Percentiles rank a stretch among this genome's conserved stretches.
Conservation (phyloP, 106 monocot species). For the Triglochin maritima region DNA sequence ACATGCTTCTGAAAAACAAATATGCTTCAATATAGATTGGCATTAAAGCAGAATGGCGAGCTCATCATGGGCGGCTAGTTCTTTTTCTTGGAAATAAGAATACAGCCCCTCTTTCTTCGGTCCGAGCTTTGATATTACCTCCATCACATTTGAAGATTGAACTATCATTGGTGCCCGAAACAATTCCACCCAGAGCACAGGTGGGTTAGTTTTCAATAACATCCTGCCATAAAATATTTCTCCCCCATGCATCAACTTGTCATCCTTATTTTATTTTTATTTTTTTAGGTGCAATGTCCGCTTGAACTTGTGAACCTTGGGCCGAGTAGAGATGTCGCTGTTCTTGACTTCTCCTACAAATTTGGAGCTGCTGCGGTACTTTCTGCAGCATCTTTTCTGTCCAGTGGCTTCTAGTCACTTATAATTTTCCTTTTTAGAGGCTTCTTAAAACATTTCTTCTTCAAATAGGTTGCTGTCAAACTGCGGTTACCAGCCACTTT, state of each 20-base stretch:
- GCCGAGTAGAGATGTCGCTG: slow-evolving; percentile 85
- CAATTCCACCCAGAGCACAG: slow-evolving; percentile 99
- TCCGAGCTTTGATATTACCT: slow-evolving; percentile 66
- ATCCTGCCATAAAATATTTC: too few relatives aligned
- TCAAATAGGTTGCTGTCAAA: slow-evolving; percentile 62
- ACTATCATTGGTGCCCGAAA: slow-evolving; percentile 77
- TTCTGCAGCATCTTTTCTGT: background rate
- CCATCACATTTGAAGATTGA: slow-evolving; percentile 81
- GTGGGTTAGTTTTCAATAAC: slow-evolving; percentile 11
- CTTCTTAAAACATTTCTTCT: background rate
- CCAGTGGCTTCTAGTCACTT: too few relatives aligned
- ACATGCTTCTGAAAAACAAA: too few relatives aligned
- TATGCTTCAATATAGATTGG: slow-evolving; percentile 47
- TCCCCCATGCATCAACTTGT: too few relatives aligned
- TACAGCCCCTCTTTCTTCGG: slow-evolving; percentile 68
- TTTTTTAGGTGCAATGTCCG: slow-evolving; percentile 89
- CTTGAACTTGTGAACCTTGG: slow-evolving; percentile 82
- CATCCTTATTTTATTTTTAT: background rate
- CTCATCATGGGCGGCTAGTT: slow-evolving; percentile 75
- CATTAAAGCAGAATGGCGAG: slow-evolving; percentile 88
- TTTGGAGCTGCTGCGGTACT: slow-evolving; percentile 56
- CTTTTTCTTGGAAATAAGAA: slow-evolving; percentile 98
- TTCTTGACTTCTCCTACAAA: slow-evolving; percentile 88
- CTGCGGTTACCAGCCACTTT: slow-evolving; percentile 73
- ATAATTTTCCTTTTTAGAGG: too few relatives aligned